Percentiles rank a stretch among this genome's conserved stretches.
These are phyloP conservation scores for Aspergillus tubingensis DNA, from an alignment of 2,329 filamentous ascomycete genomes.

Conservation along the genomic window DNA sequence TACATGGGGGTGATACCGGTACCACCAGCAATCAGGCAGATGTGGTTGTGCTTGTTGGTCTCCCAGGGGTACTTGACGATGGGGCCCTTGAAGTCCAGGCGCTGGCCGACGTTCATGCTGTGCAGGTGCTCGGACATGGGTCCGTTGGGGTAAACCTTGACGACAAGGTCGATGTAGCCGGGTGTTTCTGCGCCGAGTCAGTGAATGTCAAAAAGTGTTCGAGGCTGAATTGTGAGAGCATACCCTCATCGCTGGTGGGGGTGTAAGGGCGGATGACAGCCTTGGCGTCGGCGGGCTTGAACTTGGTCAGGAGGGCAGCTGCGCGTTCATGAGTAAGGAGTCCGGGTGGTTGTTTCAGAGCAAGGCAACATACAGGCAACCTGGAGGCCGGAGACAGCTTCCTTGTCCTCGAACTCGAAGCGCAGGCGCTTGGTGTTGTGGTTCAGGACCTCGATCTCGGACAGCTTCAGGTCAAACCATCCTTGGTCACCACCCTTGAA, in stretches of 20 bases:
- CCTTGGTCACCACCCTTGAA: constrained; percentile 88
- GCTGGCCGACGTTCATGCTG: constrained; percentile 76
- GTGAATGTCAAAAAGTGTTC: neutral
- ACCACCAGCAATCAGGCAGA: constrained; percentile 73
- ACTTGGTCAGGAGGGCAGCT: constrained; percentile 86
- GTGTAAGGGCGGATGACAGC: constrained; percentile 90
- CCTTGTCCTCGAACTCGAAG: constrained; percentile 81
- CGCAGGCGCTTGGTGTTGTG: constrained; percentile 93
- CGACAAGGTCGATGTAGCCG: constrained; percentile 82
- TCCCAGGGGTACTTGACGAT: constrained; percentile 91
- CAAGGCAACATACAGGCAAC: constrained; percentile 64
- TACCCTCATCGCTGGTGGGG: constrained; percentile 81
- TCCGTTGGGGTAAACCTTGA: constrained; percentile 89
- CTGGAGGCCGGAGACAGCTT: constrained; percentile 79
- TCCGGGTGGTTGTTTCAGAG: neutral
- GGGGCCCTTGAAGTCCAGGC: constrained; percentile 89
- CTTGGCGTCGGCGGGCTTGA: constrained; percentile 82
- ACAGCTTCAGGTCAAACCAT: constrained; percentile 78
- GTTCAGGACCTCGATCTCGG: constrained; percentile 77
- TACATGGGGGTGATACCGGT: constrained; percentile 98
- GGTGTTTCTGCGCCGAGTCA: constrained; percentile 58
- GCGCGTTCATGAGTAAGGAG: constrained; percentile 10
- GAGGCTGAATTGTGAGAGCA: neutral
- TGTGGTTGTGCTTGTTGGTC: constrained; percentile 88
- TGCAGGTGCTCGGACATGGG: constrained; percentile 91